Percentiles rank a stretch among this genome's conserved stretches.
Evolutionary conservation across 805 yeast genomes (phyloP).

Genomic region (Sugiyamaella valdiviana): DNA sequence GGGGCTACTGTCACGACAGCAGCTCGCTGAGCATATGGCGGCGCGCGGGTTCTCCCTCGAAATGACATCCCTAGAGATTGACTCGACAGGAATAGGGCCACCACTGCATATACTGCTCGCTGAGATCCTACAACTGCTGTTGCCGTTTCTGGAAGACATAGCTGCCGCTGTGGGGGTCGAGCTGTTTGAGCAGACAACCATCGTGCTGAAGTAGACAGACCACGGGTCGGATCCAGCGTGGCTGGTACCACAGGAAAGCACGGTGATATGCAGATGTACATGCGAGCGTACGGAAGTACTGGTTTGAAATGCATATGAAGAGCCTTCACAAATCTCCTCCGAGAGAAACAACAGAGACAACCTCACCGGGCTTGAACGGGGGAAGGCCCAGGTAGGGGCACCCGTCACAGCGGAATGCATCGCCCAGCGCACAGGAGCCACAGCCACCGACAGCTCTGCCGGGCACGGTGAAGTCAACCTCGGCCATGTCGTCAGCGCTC

Average conservation of each 20-base stretch:
- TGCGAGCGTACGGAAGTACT: too few species aligned
- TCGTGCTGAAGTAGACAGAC: not conserved
- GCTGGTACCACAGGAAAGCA: too few species aligned
- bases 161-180: conserved; percentile 4
- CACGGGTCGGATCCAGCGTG: too few species aligned
- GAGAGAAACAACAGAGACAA: conserved; percentile 60
- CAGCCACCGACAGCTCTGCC: conserved; percentile 94
- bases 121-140: not conserved
- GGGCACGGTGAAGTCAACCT: conserved; percentile 90
- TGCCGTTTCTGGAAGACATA: not conserved
- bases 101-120: not conserved
- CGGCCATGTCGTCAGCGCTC: conserved; percentile 66
- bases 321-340: conserved; percentile 65
- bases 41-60: too few species aligned
- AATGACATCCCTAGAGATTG: too few species aligned
- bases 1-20: too few species aligned
- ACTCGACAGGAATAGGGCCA: not conserved
- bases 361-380: conserved; percentile 97
- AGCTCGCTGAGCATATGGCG: too few species aligned
- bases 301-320: not conserved
- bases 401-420: conserved; percentile 96
- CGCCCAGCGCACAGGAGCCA: conserved; percentile 95
- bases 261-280: too few species aligned
- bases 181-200: not conserved
- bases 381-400: conserved; percentile 97